phyloP scores from a whole-genome alignment of 1,139 yeast genomes.

The Williopsis jadinii region DNA sequence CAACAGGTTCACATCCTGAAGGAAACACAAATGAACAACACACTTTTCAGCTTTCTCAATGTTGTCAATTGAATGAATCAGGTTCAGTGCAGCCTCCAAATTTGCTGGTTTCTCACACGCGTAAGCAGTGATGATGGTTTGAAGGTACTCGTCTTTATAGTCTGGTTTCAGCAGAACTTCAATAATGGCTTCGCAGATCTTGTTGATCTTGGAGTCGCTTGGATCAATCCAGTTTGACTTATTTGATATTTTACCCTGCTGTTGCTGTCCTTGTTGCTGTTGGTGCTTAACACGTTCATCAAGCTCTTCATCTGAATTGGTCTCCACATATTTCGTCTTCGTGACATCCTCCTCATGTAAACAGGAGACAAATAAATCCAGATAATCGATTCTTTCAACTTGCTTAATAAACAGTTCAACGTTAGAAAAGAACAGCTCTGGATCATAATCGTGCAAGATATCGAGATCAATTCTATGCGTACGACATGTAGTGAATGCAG shows the following conservation, averaged over 20 bases:
- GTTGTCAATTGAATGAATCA: constrained; percentile 44
- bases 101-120: constrained; percentile 91
- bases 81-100: constrained; percentile 60
- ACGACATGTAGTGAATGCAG: constrained; percentile 79
- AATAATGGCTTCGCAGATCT: constrained; percentile 66
- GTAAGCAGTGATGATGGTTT: constrained; percentile 81
- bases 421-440: constrained; percentile 56
- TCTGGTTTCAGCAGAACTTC: constrained; percentile 44
- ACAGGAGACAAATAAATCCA: constrained; percentile 84
- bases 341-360: constrained; percentile 85
- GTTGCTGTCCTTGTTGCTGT: constrained; percentile 16
- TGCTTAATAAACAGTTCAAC: constrained; percentile 67
- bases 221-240: constrained; percentile 32
- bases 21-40: constrained; percentile 79
- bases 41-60: constrained; percentile 51
- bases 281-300: constrained; percentile 27
- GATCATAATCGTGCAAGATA: constrained; percentile 81
- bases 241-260: constrained; percentile 3
- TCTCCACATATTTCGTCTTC: constrained; percentile 74
- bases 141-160: constrained; percentile 55
- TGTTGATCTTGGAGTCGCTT: constrained; percentile 59
- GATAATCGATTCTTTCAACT: constrained; percentile 62
- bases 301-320: constrained; percentile 32
- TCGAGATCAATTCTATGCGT: constrained; percentile 90
- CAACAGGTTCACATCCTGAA: constrained; percentile 80